Evolutionary conservation across 345 rosid genomes (phyloP).

Genomic region (Salix suchowensis): DNA sequence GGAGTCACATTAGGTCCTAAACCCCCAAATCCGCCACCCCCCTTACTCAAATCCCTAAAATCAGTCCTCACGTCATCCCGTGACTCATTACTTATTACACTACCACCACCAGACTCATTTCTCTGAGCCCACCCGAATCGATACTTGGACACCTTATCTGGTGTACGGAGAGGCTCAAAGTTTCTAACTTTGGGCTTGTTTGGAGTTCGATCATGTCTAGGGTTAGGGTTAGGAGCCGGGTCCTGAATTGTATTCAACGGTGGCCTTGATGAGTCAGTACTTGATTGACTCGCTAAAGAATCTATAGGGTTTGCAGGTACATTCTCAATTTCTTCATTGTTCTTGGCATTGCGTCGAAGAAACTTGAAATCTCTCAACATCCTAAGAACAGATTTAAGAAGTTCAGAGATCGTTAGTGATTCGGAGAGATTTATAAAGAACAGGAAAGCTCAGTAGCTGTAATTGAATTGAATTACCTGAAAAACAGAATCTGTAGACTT

Average conservation of each 20-base stretch:
- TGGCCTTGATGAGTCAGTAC: constrained; percentile 49
- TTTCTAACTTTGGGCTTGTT: constrained; percentile 50
- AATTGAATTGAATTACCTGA: constrained; percentile 16
- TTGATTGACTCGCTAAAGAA: constrained; percentile 40
- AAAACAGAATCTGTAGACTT: constrained; percentile 26
- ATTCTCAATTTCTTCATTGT: constrained; percentile 67
- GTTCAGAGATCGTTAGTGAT: neutral
- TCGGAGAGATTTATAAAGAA: neutral
- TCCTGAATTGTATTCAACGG: constrained; percentile 66
- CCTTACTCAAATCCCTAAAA: neutral
- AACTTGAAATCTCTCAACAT: constrained; percentile 71
- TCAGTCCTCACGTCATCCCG: constrained; percentile 29
- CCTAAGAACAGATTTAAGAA: constrained; percentile 2
- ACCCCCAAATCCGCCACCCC: neutral
- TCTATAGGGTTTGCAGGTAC: constrained; percentile 54
- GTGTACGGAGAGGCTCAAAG: constrained; percentile 66
- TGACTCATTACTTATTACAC: constrained; percentile 7
- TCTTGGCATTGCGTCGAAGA: constrained; percentile 52
- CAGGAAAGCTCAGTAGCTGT: constrained; percentile 28
- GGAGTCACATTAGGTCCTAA: constrained; percentile 44
- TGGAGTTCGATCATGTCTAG: constrained; percentile 54
- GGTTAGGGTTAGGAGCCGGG: constrained; percentile 15
- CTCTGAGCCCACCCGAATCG: constrained; percentile 73
- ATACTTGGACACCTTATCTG: constrained; percentile 51
- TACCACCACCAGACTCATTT: constrained; percentile 25